Conservation (phyloP, 108 stramenopile species). For the Skeletonema tropicum region DNA sequence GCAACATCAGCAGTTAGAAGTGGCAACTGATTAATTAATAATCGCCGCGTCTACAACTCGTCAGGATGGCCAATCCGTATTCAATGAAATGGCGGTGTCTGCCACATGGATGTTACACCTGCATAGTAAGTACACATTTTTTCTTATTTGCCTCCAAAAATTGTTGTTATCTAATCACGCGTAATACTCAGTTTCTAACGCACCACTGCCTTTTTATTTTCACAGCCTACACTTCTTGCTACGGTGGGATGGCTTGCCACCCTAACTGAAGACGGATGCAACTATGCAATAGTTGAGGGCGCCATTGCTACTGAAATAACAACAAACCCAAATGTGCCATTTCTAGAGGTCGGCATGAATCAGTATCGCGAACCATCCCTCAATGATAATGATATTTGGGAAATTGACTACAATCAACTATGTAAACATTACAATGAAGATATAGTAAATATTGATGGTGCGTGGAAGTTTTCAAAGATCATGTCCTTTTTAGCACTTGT, state of each 20-base stretch:
- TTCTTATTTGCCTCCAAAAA: no score
- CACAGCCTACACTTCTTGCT: conserved; percentile 38
- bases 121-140: not conserved
- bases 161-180: no score
- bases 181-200: not conserved
- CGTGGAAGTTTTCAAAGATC: conserved; percentile 56
- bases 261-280: conserved; percentile 62
- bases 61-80: not conserved
- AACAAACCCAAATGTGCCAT: conserved; percentile 44
- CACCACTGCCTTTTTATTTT: not conserved
- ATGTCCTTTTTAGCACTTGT: conserved; percentile 67
- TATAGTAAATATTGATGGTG: conserved; percentile 49
- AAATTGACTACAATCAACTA: conserved; percentile 15
- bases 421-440: conserved; percentile 57
- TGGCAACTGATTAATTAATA: no score
- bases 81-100: conserved; percentile 7
- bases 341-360: conserved; percentile 66
- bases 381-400: conserved; percentile 42
- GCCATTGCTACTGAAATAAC: conserved; percentile 51
- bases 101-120: conserved; percentile 9
- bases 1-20: no score
- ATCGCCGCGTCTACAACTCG: no score
- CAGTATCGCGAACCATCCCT: conserved; percentile 56
- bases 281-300: conserved; percentile 50
- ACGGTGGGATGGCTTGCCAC: conserved; percentile 54